Conservation (phyloP, 257 asterid species). For the Coffea eugenioides region DNA sequence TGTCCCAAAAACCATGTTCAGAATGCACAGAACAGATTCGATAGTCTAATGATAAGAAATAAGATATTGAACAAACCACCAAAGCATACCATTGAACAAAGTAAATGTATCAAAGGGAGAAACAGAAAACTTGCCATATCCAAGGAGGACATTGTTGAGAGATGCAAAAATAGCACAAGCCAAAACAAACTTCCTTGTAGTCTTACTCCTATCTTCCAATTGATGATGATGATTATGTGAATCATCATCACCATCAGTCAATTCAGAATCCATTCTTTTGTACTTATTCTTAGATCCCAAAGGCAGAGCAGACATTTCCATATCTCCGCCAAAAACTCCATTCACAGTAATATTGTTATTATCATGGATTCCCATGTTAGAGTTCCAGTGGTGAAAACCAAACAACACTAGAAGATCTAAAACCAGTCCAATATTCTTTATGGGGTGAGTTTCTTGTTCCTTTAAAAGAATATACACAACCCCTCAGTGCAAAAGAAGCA, state of each 20-base stretch:
- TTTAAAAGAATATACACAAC: not conserved
- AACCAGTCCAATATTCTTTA: constrained; percentile 2
- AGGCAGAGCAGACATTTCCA: constrained; percentile 40
- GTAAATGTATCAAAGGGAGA: not conserved
- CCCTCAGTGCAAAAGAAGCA: not conserved
- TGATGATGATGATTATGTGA: constrained; percentile 47
- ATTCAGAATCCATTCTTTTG: constrained; percentile 60
- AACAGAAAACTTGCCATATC: constrained; percentile 58
- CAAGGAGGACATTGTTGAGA: constrained; percentile 89
- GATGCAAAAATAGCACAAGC: constrained; percentile 98
- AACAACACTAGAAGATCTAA: not conserved
- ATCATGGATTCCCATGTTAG: constrained; percentile 38
- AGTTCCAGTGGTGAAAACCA: constrained; percentile 17
- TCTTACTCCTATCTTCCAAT: constrained; percentile 47
- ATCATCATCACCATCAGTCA: constrained; percentile 43
- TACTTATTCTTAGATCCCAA: constrained; percentile 68
- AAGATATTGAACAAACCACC: not conserved
- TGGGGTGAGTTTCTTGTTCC: constrained; percentile 11
- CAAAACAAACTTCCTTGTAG: constrained; percentile 67
- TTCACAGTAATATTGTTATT: constrained; percentile 45
- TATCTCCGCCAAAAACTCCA: constrained; percentile 22
- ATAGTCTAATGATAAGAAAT: not conserved
- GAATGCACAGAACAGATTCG: not conserved
- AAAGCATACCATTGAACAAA: not conserved
- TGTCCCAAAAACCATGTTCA: not conserved